These are phyloP conservation scores for Leccinum rimulosum DNA, from an alignment of 768 basidiomycete species.

Conservation along the genomic window DNA sequence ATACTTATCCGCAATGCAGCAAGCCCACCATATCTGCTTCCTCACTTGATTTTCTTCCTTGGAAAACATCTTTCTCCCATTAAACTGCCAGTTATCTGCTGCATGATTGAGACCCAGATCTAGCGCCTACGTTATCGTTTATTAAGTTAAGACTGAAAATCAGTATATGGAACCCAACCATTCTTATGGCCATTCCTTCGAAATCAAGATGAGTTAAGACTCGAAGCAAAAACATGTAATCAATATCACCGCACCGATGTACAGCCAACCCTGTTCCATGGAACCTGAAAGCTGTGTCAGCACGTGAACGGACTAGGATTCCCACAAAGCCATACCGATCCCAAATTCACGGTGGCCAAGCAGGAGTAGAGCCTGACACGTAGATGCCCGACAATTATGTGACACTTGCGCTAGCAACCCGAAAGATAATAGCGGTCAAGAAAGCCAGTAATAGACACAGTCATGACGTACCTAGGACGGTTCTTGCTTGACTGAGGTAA, in stretches of 20 bases:
- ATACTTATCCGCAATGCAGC: constrained; percentile 68
- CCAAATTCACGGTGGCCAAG: constrained; percentile 85
- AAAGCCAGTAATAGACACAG: not conserved
- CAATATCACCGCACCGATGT: constrained; percentile 49
- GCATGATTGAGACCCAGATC: constrained; percentile 82
- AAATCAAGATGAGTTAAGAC: constrained; percentile 2
- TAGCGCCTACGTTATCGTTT: constrained; percentile 49
- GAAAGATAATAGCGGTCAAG: constrained; percentile 2
- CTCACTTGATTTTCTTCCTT: constrained; percentile 66
- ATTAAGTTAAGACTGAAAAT: constrained; percentile 1
- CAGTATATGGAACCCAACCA: constrained; percentile 42
- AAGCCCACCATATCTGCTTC: constrained; percentile 80
- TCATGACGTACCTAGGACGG: constrained; percentile 53
- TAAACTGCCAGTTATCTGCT: constrained; percentile 69
- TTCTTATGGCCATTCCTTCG: constrained; percentile 69
- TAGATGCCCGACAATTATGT: constrained; percentile 67
- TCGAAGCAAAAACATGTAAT: not conserved
- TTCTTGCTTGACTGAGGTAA: constrained; percentile 61
- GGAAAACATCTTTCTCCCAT: constrained; percentile 59
- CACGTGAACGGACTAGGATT: not conserved
- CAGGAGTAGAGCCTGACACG: constrained; percentile 77
- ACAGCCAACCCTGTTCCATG: constrained; percentile 87
- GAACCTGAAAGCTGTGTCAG: constrained; percentile 35
- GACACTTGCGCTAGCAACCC: constrained; percentile 52
- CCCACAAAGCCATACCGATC: constrained; percentile 48